These are phyloP conservation scores for Flaveria ramosissima DNA, from an alignment of 129 eudicot genomes.

Conservation along the genomic window DNA sequence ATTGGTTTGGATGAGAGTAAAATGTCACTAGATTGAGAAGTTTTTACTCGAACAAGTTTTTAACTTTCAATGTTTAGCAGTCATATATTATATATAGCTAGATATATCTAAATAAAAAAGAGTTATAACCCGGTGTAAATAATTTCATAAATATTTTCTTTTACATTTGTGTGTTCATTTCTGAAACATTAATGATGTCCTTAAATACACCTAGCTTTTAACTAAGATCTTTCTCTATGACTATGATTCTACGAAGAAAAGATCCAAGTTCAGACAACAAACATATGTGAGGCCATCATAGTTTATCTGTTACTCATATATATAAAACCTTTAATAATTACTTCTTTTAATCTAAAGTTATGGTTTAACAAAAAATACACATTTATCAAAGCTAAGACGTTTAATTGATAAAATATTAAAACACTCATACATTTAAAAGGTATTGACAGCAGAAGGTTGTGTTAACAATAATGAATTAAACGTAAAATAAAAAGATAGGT, in stretches of 20 bases:
- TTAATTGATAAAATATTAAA: no score
- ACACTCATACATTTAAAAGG: no score
- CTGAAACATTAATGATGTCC: no score
- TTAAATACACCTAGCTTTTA: background rate
- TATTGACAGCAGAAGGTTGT: background rate
- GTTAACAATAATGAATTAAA: background rate
- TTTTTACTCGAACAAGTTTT: no score
- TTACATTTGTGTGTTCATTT: background rate
- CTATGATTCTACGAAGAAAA: background rate
- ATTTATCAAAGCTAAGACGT: no score
- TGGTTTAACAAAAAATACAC: no score
- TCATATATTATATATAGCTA: no score
- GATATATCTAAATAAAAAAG: no score
- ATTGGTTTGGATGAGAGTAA: no score
- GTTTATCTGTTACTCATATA: background rate
- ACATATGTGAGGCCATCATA: background rate
- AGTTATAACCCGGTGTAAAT: background rate
- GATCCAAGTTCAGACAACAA: background rate
- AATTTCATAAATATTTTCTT: background rate
- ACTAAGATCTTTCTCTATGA: background rate
- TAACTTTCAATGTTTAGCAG: no score
- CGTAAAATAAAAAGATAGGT: background rate
- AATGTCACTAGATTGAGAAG: no score
- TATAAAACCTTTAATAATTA: background rate
- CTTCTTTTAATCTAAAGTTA: no score